phyloP scores from a whole-genome alignment of 2,329 filamentous ascomycete species.

The Chaetomium olivaceum region DNA sequence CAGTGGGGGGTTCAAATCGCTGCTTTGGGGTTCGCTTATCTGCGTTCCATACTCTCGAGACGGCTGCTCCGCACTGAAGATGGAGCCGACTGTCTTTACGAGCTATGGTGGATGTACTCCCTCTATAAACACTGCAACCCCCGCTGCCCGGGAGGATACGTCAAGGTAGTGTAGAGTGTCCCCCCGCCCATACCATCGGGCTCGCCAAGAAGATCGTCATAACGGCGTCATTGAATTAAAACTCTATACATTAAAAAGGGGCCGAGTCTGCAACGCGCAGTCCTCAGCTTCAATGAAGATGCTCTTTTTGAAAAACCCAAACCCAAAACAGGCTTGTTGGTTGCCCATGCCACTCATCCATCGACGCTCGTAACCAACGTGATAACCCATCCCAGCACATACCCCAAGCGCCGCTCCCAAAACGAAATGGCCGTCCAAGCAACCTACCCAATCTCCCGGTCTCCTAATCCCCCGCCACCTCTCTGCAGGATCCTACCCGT shows the following conservation, averaged over 20 bases:
- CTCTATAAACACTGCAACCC: neutral
- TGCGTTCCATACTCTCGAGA: neutral
- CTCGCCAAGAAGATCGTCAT: conserved; percentile 5
- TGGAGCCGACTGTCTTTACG: neutral
- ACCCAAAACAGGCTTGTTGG: neutral
- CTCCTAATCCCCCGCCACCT: neutral
- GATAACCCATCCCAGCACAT: conserved; percentile 3
- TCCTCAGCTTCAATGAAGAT: neutral
- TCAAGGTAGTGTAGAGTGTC: neutral
- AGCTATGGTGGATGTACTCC: too few species aligned
- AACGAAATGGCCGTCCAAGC: neutral
- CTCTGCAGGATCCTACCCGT: neutral
- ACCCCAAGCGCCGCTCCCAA: neutral
- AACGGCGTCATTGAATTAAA: conserved; percentile 16
- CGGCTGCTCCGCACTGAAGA: neutral
- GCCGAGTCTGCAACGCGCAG: conserved; percentile 3
- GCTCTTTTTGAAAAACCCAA: neutral
- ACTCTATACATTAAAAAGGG: conserved; percentile 12
- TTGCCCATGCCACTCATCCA: neutral
- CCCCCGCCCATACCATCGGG: neutral
- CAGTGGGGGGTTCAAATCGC: neutral
- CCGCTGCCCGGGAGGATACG: too few species aligned
- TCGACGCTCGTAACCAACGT: conserved; percentile 7
- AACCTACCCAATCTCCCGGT: neutral
- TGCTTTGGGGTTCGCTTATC: neutral